Conservation (phyloP, 192 early-diverging fungal species). For the Dissophora globulifera region DNA sequence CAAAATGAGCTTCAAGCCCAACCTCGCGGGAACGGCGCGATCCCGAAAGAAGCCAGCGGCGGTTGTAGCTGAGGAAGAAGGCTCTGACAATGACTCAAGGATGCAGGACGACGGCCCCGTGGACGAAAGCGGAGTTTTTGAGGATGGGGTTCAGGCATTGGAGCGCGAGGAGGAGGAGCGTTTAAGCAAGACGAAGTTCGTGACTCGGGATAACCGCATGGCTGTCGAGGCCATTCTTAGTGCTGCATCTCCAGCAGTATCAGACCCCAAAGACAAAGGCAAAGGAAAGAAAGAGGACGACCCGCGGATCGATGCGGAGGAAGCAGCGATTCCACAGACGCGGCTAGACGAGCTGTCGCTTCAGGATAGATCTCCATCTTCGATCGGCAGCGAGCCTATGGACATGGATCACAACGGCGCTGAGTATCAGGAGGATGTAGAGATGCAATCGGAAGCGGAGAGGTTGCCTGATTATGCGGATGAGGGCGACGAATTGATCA, state of each 20-base stretch:
- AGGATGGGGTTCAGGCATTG: slow-evolving; percentile 26
- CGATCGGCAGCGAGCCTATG: background rate
- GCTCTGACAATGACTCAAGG: slow-evolving; percentile 19
- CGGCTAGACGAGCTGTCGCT: slow-evolving; percentile 7
- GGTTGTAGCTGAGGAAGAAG: slow-evolving; percentile 12
- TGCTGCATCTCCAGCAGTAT: too few relatives aligned
- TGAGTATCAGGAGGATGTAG: background rate
- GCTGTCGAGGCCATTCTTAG: slow-evolving; percentile 6
- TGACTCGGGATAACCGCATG: slow-evolving; percentile 1
- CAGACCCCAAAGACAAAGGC: background rate
- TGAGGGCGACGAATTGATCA: slow-evolving; percentile 74
- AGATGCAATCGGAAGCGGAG: slow-evolving; percentile 16
- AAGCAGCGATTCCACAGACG: background rate
- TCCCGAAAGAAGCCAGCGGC: slow-evolving; percentile 19
- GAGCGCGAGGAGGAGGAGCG: slow-evolving; percentile 49
- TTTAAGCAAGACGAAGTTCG: slow-evolving; percentile 13
- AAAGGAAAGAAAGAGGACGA: slow-evolving; percentile 13
- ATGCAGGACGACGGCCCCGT: slow-evolving; percentile 3
- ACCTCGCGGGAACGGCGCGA: slow-evolving; percentile 18
- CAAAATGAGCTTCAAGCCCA: slow-evolving; percentile 42
- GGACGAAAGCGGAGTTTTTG: slow-evolving; percentile 23
- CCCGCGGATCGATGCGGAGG: background rate
- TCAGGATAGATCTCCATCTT: slow-evolving; percentile 7
- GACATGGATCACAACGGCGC: slow-evolving; percentile 6
- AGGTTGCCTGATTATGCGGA: slow-evolving; percentile 47